These are phyloP conservation scores for Ophiostoma australiae DNA, from an alignment of 2,329 filamentous ascomycete species.

Conservation along the genomic window DNA sequence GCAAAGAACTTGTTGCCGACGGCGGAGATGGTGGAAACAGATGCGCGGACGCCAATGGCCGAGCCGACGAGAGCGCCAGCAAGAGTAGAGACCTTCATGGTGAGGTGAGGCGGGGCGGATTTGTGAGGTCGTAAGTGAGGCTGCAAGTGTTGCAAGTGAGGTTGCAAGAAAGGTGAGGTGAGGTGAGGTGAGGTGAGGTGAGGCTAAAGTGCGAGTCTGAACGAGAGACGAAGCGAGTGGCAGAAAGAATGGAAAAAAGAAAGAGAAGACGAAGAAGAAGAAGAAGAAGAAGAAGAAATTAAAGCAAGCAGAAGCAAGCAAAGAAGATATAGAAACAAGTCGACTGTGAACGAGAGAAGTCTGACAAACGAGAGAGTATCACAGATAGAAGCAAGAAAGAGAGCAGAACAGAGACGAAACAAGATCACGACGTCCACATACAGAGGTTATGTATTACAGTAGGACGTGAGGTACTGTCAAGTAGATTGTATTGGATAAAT, in stretches of 20 bases:
- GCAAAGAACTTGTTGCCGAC: slow-evolving; percentile 83
- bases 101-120: slow-evolving; percentile 10
- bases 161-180: not conserved
- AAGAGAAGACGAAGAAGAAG: not conserved
- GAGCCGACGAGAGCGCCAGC: slow-evolving; percentile 37
- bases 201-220: not conserved
- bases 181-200: not conserved
- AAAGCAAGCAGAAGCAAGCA: not conserved
- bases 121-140: not conserved
- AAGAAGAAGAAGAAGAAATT: not conserved
- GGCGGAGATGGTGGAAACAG: slow-evolving; percentile 45
- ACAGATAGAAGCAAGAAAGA: not conserved
- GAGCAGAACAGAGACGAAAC: not conserved
- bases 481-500: not conserved
- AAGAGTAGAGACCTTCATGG: slow-evolving; percentile 40
- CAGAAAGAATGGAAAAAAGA: not conserved
- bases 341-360: not conserved
- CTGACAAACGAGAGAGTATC: not conserved
- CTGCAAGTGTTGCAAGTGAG: not conserved
- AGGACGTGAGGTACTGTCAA: not conserved
- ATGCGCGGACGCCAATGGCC: slow-evolving; percentile 24
- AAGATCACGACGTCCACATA: not conserved
- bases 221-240: not conserved
- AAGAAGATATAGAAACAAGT: not conserved
- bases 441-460: not conserved